Evolutionary conservation across 768 basidiomycete species (phyloP).

Genomic region (Rhodotorula paludigena): DNA sequence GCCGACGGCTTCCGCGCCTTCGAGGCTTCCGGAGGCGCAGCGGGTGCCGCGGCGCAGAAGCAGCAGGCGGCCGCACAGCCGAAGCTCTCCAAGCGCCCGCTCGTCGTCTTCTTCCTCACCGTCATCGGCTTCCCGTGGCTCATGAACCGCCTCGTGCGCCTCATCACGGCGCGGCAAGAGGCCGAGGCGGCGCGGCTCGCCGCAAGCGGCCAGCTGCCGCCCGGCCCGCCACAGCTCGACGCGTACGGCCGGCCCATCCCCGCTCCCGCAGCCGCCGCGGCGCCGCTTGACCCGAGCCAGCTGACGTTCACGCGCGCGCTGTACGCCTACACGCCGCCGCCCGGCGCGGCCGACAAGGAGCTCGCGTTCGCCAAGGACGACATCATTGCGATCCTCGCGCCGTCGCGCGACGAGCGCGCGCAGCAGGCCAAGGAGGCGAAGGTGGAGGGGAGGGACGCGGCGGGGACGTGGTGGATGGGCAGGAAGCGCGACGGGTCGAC

Average conservation of each 20-base stretch:
- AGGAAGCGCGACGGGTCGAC: conserved; percentile 82
- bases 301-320: conserved; percentile 78
- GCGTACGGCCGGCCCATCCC: conserved; percentile 40
- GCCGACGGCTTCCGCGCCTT: conserved; percentile 69
- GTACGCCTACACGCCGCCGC: conserved; percentile 64
- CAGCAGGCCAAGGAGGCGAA: conserved; percentile 7
- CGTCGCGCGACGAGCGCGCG: conserved; percentile 42
- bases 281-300: conserved; percentile 61
- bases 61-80: conserved; percentile 51
- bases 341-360: conserved; percentile 62
- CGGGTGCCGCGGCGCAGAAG: conserved; percentile 54
- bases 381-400: conserved; percentile 83
- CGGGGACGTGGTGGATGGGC: conserved; percentile 89
- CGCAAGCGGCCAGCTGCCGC: conserved; percentile 36
- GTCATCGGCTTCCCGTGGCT: conserved; percentile 87
- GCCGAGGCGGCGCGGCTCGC: conserved; percentile 49
- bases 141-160: conserved; percentile 80
- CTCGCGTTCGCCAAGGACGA: conserved; percentile 78
- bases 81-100: conserved; percentile 77
- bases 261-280: not conserved
- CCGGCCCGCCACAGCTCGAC: conserved; percentile 50
- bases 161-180: conserved; percentile 52
- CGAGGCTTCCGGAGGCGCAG: conserved; percentile 27
- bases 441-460: conserved; percentile 55
- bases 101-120: conserved; percentile 87